These are phyloP conservation scores for Volvariella volvacea DNA, from an alignment of 1,284 basidiomycete genomes.

Conservation along the genomic window DNA sequence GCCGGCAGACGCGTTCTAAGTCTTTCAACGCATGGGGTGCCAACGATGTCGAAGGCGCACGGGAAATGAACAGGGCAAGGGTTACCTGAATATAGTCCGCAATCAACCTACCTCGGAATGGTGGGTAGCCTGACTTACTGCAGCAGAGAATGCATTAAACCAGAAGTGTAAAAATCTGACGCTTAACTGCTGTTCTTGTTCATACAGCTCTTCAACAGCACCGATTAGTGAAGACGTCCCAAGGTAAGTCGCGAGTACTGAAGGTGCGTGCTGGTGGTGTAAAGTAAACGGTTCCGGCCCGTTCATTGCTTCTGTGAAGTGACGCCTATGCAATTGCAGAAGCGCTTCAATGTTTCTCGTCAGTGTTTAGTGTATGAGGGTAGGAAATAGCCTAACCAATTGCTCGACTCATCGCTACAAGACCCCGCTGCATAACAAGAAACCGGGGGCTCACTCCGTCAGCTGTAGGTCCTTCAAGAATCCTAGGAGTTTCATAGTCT, in stretches of 20 bases:
- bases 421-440: slow-evolving; percentile 63
- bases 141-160: slow-evolving; percentile 73
- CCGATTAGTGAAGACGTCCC: slow-evolving; percentile 58
- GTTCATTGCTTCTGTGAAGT: slow-evolving; percentile 65
- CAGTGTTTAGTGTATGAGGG: slow-evolving; percentile 1
- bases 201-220: slow-evolving; percentile 52
- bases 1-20: slow-evolving; percentile 37
- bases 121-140: slow-evolving; percentile 38
- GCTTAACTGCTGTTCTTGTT: slow-evolving; percentile 54
- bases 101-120: slow-evolving; percentile 2
- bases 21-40: slow-evolving; percentile 46
- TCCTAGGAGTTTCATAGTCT: slow-evolving; percentile 51
- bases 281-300: slow-evolving; percentile 54
- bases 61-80: slow-evolving; percentile 49
- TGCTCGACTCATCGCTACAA: slow-evolving; percentile 58
- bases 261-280: slow-evolving; percentile 60
- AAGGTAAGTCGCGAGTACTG: slow-evolving; percentile 65
- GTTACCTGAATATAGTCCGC: slow-evolving; percentile 43
- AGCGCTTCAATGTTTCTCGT: slow-evolving; percentile 37
- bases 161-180: slow-evolving; percentile 72
- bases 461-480: slow-evolving; percentile 39
- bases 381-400: slow-evolving; percentile 41
- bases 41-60: slow-evolving; percentile 42
- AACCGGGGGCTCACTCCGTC: slow-evolving; percentile 37
- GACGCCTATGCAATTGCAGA: slow-evolving; percentile 69